These are phyloP conservation scores for Fusarium udum DNA, from an alignment of 2,329 filamentous ascomycete genomes.

Conservation along the genomic window DNA sequence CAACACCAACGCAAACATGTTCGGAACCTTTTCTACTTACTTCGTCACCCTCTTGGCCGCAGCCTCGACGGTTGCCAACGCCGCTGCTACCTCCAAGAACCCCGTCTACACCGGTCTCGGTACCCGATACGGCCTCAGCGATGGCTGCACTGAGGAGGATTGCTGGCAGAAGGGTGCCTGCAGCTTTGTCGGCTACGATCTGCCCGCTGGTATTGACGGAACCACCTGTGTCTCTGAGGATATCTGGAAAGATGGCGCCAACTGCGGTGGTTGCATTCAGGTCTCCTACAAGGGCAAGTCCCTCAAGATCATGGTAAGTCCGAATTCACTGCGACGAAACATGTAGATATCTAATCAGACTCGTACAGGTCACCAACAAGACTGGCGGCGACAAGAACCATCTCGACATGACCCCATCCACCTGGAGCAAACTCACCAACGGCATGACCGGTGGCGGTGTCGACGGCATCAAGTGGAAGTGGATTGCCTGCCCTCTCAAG, in stretches of 20 bases:
- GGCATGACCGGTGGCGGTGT: constrained; percentile 5
- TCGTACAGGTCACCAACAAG: constrained; percentile 2
- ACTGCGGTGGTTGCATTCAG: constrained; percentile 13
- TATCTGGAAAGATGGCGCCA: constrained; percentile 13
- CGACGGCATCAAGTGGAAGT: constrained; percentile 23
- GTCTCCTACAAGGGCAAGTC: constrained; percentile 3
- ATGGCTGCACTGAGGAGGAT: constrained; percentile 8
- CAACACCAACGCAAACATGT: not conserved
- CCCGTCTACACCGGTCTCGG: not conserved
- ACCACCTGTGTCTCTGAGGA: constrained; percentile 13
- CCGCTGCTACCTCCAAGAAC: not conserved
- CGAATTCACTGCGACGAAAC: accelerated
- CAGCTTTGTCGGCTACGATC: constrained; percentile 12
- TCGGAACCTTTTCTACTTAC: not conserved
- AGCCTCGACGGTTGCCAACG: constrained; percentile 7
- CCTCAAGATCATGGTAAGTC: constrained; percentile 10
- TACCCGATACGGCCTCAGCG: constrained; percentile 5
- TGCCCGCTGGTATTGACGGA: constrained; percentile 11
- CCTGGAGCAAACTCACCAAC: constrained; percentile 17
- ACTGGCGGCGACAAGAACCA: constrained; percentile 16
- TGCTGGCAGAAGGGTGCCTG: constrained; percentile 20
- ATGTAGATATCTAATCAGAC: not conserved
- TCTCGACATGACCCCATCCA: constrained; percentile 20
- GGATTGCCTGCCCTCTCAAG: constrained; percentile 14
- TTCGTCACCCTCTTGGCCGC: constrained; percentile 9